Percentiles rank a stretch among this genome's conserved stretches.
Evolutionary conservation across 108 stramenopile species (phyloP).

Genomic region (Aurantiochytrium sp.): DNA sequence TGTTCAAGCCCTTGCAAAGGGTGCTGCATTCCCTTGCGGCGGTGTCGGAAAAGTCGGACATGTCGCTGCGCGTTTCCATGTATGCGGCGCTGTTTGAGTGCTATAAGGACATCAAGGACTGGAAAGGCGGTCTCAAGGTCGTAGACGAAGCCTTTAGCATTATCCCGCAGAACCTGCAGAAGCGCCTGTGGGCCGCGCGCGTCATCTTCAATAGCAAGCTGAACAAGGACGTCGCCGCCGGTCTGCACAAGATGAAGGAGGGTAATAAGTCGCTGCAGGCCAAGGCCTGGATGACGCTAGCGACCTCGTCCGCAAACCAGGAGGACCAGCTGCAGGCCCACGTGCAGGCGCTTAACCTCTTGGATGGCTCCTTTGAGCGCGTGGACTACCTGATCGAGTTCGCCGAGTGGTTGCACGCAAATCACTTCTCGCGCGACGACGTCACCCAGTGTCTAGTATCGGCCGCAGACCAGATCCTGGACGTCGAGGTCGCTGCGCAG

Average conservation of each 20-base stretch:
- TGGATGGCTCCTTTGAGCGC: conserved; percentile 41
- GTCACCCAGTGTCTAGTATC: not conserved
- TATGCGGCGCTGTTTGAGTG: conserved; percentile 46
- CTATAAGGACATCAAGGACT: conserved; percentile 23
- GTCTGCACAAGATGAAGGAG: conserved; percentile 46
- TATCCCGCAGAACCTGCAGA: not conserved
- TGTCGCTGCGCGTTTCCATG: conserved; percentile 27
- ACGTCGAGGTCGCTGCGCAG: not conserved
- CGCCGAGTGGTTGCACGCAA: conserved; percentile 49
- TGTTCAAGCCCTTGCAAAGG: not conserved
- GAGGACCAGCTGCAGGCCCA: conserved; percentile 49
- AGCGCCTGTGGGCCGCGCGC: conserved; percentile 44
- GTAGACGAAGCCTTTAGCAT: conserved; percentile 21
- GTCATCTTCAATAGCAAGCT: conserved; percentile 47
- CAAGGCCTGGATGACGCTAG: conserved; percentile 47
- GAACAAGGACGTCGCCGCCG: conserved; percentile 35
- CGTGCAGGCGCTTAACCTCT: conserved; percentile 37
- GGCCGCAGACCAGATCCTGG: not conserved
- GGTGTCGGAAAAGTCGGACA: conserved; percentile 33
- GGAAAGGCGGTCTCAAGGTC: not conserved
- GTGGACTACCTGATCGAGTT: conserved; percentile 52
- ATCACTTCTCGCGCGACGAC: not conserved
- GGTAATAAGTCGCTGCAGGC: conserved; percentile 42
- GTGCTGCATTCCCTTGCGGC: conserved; percentile 30
- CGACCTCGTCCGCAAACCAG: conserved; percentile 40